Evolutionary conservation across 2,329 filamentous ascomycete genomes (phyloP).

Genomic region (Aurifilum marmelostoma): DNA sequence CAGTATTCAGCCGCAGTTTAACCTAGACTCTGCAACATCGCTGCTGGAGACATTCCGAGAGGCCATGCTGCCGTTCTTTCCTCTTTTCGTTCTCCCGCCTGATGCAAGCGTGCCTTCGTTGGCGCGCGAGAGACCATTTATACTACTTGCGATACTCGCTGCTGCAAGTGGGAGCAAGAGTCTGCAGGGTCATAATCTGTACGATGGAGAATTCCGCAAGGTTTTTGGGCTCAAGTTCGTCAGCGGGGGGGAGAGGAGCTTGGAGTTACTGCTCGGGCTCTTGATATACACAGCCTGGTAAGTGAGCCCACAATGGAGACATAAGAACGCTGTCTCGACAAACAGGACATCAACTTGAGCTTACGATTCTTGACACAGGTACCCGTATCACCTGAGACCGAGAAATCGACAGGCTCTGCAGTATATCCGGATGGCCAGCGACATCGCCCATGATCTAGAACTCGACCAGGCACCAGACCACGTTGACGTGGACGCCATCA

Average conservation of each 20-base stretch:
- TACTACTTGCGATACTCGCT: slow-evolving; percentile 58
- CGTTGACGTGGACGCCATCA: slow-evolving; percentile 30
- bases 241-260: slow-evolving; percentile 57
- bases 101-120: slow-evolving; percentile 49
- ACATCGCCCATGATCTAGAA: slow-evolving; percentile 54
- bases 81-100: slow-evolving; percentile 46
- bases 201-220: slow-evolving; percentile 62
- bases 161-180: slow-evolving; percentile 51
- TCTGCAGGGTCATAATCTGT: slow-evolving; percentile 55
- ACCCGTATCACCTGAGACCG: slow-evolving; percentile 57
- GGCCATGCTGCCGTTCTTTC: slow-evolving; percentile 48
- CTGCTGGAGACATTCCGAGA: slow-evolving; percentile 48
- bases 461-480: slow-evolving; percentile 46
- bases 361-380: slow-evolving; percentile 42
- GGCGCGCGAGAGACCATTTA: slow-evolving; percentile 52
- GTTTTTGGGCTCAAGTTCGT: slow-evolving; percentile 60
- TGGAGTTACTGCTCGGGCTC: slow-evolving; percentile 61
- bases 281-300: slow-evolving; percentile 63
- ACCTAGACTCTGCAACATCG: slow-evolving; percentile 55
- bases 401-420: slow-evolving; percentile 54
- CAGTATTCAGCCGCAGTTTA: slow-evolving; percentile 56
- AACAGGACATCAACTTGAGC: not conserved
- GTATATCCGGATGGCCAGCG: slow-evolving; percentile 56
- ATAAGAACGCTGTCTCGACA: no score
- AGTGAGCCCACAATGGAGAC: no score